Percentiles rank a stretch among this genome's conserved stretches.
Evolutionary conservation across 768 basidiomycete genomes (phyloP).

Genomic region (Russula ochroleuca): DNA sequence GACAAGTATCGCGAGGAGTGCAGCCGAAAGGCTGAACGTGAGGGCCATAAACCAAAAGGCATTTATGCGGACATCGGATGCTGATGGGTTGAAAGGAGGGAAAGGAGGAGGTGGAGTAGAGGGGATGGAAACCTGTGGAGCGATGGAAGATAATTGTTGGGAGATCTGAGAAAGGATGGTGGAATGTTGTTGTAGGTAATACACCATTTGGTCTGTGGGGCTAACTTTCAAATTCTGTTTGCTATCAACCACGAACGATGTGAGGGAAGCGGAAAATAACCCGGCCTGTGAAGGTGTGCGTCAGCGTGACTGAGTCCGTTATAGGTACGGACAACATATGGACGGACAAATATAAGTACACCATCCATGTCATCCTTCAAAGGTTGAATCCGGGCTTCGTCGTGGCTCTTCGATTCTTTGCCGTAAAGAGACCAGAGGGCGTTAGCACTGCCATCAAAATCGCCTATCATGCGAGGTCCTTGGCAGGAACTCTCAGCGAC

Average conservation of each 20-base stretch:
- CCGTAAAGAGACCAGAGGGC: constrained; percentile 39
- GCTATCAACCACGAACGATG: constrained; percentile 10
- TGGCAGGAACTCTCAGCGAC: background rate
- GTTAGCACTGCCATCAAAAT: constrained; percentile 37
- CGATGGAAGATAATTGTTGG: constrained; percentile 6
- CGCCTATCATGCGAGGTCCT: constrained; percentile 1
- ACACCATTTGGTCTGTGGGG: background rate
- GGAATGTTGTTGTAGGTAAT: constrained; percentile 9
- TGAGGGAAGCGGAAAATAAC: constrained; percentile 15
- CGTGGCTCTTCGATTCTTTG: constrained; percentile 7
- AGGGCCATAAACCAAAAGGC: constrained; percentile 22
- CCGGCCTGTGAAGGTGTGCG: constrained; percentile 3
- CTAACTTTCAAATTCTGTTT: background rate
- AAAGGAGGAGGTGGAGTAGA: background rate
- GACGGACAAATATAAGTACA: constrained; percentile 39
- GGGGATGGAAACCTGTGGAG: background rate
- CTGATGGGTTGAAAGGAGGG: constrained; percentile 28
- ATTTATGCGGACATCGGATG: constrained; percentile 39
- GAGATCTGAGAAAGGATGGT: constrained; percentile 13
- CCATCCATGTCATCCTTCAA: constrained; percentile 43
- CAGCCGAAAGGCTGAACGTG: constrained; percentile 40
- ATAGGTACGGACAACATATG: background rate
- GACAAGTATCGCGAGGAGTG: constrained; percentile 37
- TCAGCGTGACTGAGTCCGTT: background rate
- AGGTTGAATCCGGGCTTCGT: constrained; percentile 33